These are phyloP conservation scores for Erodium maritimum DNA, from an alignment of 345 rosid species.

Conservation along the genomic window DNA sequence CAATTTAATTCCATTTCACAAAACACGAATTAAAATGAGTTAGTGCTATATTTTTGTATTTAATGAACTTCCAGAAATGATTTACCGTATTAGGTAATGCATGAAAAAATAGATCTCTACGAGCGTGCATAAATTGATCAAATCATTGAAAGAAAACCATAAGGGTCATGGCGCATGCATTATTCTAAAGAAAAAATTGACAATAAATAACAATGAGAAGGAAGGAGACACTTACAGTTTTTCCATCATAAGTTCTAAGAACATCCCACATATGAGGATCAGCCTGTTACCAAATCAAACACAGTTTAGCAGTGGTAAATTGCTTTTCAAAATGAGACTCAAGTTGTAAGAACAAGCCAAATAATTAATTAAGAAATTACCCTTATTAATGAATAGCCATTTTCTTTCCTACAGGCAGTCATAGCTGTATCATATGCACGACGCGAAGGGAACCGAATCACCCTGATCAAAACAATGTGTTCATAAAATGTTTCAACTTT, in stretches of 20 bases:
- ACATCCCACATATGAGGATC: slow-evolving; percentile 39
- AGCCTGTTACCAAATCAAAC: slow-evolving; percentile 25
- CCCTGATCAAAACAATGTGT: slow-evolving; percentile 27
- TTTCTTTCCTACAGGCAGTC: slow-evolving; percentile 43
- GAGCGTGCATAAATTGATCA: background rate
- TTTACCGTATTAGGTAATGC: background rate
- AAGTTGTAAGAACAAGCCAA: no score
- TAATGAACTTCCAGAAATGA: no score
- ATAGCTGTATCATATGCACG: slow-evolving; percentile 27
- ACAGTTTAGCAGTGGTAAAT: background rate
- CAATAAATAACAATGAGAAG: no score
- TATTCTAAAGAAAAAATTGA: no score
- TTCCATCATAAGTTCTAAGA: slow-evolving; percentile 41
- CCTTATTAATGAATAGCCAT: background rate
- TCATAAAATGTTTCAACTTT: background rate
- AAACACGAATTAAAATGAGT: no score
- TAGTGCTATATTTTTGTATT: no score
- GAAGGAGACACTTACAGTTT: slow-evolving; percentile 36
- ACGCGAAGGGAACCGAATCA: slow-evolving; percentile 42
- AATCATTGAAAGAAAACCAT: background rate
- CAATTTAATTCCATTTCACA: no score
- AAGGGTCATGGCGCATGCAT: background rate
- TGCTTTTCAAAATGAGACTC: background rate
- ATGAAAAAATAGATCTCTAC: background rate
- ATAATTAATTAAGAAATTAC: background rate